These are phyloP conservation scores for Gypsophila paniculata DNA, from an alignment of 179 eudicot genomes.

Conservation along the genomic window DNA sequence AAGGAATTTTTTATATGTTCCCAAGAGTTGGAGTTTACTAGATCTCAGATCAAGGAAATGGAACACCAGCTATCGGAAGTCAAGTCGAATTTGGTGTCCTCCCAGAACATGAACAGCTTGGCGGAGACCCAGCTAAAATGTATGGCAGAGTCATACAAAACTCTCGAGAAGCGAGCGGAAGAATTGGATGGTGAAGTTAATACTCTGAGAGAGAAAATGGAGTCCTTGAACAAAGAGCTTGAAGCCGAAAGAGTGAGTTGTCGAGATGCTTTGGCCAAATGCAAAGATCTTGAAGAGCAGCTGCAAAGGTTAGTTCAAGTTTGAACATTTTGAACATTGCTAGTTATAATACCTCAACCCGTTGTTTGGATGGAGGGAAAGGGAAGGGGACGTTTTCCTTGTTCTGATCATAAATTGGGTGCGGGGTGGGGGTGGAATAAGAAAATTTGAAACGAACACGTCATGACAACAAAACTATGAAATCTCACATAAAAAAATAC, in stretches of 20 bases:
- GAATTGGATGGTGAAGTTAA: conserved; percentile 65
- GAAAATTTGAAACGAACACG: no score
- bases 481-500: no score
- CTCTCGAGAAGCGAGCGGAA: conserved; percentile 75
- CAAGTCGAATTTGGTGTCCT: conserved; percentile 60
- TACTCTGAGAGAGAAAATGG: conserved; percentile 45
- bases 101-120: conserved; percentile 65
- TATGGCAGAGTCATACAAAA: conserved; percentile 91
- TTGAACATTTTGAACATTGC: not conserved
- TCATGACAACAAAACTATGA: no score
- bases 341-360: not conserved
- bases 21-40: conserved; percentile 59
- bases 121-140: conserved; percentile 97
- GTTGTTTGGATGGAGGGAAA: no score
- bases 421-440: no score
- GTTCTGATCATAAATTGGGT: no score
- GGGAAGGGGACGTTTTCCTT: no score
- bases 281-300: conserved; percentile 77
- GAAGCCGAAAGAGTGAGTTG: conserved; percentile 56
- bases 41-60: conserved; percentile 57
- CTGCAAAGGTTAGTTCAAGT: conserved; percentile 58
- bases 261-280: conserved; percentile 62
- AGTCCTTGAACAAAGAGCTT: conserved; percentile 59
- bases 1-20: conserved; percentile 53
- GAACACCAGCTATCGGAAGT: conserved; percentile 65